These are phyloP conservation scores for Leucocoprinus sp. DNA, from an alignment of 768 basidiomycete genomes.

Conservation along the genomic window DNA sequence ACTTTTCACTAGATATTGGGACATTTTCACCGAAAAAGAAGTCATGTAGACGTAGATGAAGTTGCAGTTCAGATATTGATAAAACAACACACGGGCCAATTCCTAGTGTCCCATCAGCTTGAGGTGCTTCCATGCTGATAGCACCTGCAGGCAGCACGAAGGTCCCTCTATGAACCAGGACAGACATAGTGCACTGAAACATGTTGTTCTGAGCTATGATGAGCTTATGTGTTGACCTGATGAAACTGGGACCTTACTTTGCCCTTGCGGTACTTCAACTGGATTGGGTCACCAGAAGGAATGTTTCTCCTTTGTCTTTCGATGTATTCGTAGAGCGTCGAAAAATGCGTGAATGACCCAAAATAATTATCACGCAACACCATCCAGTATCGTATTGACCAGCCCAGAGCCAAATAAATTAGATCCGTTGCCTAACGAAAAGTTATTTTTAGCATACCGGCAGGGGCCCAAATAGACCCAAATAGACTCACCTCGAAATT, in stretches of 20 bases:
- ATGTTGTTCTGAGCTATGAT: constrained; percentile 56
- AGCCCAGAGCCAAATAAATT: constrained; percentile 69
- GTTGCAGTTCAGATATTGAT: constrained; percentile 57
- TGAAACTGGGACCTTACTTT: constrained; percentile 38
- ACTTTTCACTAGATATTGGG: background rate
- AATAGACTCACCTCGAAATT: constrained; percentile 44
- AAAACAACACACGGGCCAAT: constrained; percentile 51
- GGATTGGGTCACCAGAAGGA: constrained; percentile 74
- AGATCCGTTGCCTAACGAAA: constrained; percentile 39
- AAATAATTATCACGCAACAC: constrained; percentile 90
- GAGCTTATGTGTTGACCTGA: background rate
- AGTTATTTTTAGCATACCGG: background rate
- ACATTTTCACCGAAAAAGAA: constrained; percentile 69
- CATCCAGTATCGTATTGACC: constrained; percentile 87
- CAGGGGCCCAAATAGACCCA: background rate
- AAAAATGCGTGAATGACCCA: constrained; percentile 89
- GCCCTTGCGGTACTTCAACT: constrained; percentile 70
- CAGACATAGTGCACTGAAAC: constrained; percentile 62
- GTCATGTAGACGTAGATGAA: constrained; percentile 76
- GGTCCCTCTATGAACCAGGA: constrained; percentile 43
- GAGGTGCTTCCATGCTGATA: constrained; percentile 45
- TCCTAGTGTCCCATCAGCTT: constrained; percentile 17
- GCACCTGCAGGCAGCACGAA: constrained; percentile 62
- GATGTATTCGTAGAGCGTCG: constrained; percentile 79
- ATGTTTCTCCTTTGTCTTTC: constrained; percentile 50